Evolutionary conservation across 768 basidiomycete species (phyloP), one percentile per base, ranked within the genome.

Genomic region (Ramaria rubella): DNA sequence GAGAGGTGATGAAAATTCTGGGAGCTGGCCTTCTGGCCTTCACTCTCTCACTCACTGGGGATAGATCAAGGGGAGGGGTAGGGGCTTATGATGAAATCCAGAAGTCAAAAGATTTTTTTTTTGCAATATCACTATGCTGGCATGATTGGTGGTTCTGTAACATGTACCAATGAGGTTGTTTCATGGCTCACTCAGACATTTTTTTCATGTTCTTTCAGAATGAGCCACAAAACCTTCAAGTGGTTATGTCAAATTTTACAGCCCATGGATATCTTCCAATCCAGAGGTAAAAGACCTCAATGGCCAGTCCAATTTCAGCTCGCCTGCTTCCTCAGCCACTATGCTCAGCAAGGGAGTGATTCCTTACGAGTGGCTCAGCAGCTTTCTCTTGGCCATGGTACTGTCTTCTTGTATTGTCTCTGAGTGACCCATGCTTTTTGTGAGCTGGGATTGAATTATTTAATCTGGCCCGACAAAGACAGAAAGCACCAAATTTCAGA

Each of bases 281-380:
- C 58, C 24, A 33, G 23, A 17, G 50, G 59, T 15, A 21, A 27
- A 12, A 58, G 61, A n/a, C 64, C 62, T 0, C 66, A 68, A 49
- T 52, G 58, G 2, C 67, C 65, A 38, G 58, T 65, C 2, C 29
- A 49, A 21, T 64, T 59, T 44, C 66, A 67, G 49, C 52, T 68
- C 1, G 66, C 52, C 0, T 55, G 58, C 3, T 67, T 67, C 38
- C 61, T 68, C n/a, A n/a, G n/a, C n/a, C 1, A 42, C 62, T n/a
- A 43, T 62, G 2, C 63, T 63, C 49, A 64, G 62, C 19, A 57
- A 56, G 23, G 58, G 49, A 21, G 67, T 12, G 49, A 49, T 19
- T 26, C 44, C 27, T 38, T 55, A 7, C 57, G 60, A 38, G 58
- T 59, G 5, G 58, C 52, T 1, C 49, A 59, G 3, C 61, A 64